Conservation (phyloP, 352 stramenopile genomes). For the Phytophthora meadii region DNA sequence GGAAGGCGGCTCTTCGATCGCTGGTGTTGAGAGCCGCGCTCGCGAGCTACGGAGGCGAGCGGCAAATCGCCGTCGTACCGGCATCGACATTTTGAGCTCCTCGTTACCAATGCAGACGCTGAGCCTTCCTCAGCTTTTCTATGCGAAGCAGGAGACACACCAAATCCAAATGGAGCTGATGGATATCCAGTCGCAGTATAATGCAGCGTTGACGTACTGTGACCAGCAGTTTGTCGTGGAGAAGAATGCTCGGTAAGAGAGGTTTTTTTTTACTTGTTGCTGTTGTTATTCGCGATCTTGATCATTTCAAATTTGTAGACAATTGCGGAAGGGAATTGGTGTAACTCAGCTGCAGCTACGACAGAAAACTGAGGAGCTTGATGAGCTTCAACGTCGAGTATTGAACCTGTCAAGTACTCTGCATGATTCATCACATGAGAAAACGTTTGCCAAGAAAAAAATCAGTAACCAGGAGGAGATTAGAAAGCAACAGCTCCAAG, state of each 20-base stretch:
- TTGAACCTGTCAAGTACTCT: slow-evolving; percentile 51
- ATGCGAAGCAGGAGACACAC: slow-evolving; percentile 51
- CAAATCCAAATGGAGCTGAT: slow-evolving; percentile 62
- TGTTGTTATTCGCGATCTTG: background rate
- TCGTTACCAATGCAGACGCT: background rate
- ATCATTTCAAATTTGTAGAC: slow-evolving; percentile 17
- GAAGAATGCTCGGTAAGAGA: slow-evolving; percentile 49
- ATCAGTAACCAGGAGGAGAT: slow-evolving; percentile 48
- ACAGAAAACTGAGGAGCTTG: slow-evolving; percentile 53
- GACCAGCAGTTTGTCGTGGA: slow-evolving; percentile 69
- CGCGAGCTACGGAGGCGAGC: slow-evolving; percentile 56
- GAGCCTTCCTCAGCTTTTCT: slow-evolving; percentile 47
- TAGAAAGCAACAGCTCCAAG: slow-evolving; percentile 35
- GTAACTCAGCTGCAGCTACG: slow-evolving; percentile 50
- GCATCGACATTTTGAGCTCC: slow-evolving; percentile 8
- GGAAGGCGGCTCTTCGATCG: slow-evolving; percentile 13
- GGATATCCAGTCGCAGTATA: slow-evolving; percentile 54
- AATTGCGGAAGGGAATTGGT: slow-evolving; percentile 48
- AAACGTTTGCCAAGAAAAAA: slow-evolving; percentile 52
- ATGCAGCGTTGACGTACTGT: slow-evolving; percentile 49
- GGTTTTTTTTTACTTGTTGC: background rate
- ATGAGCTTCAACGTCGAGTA: slow-evolving; percentile 57
- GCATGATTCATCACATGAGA: slow-evolving; percentile 45
- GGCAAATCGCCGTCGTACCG: slow-evolving; percentile 44
- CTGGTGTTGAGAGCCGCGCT: slow-evolving; percentile 39